Evolutionary conservation across 2,329 filamentous ascomycete species (phyloP), one percentile per base, ranked within the genome.

Genomic region (Geosmithia putterillii): DNA sequence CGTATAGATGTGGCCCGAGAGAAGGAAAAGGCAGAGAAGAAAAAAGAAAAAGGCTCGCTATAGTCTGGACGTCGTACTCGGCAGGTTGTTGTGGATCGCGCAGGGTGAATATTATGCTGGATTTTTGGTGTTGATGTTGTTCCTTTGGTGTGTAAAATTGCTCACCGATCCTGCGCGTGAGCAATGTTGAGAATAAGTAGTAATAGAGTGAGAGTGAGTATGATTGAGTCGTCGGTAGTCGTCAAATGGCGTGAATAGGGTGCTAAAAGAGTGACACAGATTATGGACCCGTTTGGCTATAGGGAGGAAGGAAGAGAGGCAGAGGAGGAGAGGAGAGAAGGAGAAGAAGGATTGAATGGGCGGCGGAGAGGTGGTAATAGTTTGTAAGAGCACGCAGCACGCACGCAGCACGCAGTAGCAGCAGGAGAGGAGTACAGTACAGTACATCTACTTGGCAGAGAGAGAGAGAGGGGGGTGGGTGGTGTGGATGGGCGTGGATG

Each of bases 121-220:
- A n/a, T n/a, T n/a, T 28, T 41, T 7, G 20, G 38, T 23, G 23
- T n/a, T 39, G 25, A 12, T 40, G 15, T 23, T 40, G 19, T 22
- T 37, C 15, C n/a, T n/a, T 37, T 37, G 35, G 15, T 7, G 9
- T 38, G 4, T 8, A 22, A 12, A 12, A 20, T 18, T 37, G 18
- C 41, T 43, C 41, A 43, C 41, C 41, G 41, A 38, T 14, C 41
- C 41, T 21, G 41, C 41, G 41, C 23, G 41, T 43, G 41, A 43
- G 35, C 20, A 14, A 32, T 32, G 15, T 12, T 3, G 5, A 19
- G 22, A 17, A 20, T 23, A 8, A 32, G 17, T 28, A 14, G 17
- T 12, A 15, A 22, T 28, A 12, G 21, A n/a, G 19, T 7, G 15
- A 25, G 17, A 36, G 18, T 15, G n/a, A 8, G n/a, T 20, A 12